Conservation (phyloP, 2,329 filamentous ascomycete species). For the Arthrocladium fulminans region DNA sequence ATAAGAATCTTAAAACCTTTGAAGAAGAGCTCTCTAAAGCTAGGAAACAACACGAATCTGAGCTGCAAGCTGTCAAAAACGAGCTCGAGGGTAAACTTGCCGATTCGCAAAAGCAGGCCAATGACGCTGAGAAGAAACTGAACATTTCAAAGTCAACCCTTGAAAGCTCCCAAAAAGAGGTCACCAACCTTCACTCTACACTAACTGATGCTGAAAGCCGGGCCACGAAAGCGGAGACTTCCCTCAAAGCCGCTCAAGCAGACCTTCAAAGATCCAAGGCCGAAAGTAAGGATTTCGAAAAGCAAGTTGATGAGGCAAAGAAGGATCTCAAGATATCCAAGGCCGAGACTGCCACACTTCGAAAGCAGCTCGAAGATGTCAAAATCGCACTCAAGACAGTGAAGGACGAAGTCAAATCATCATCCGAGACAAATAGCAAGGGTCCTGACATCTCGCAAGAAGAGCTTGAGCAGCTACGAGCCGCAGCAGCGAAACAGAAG, state of each 20-base stretch:
- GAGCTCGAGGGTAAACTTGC: slow-evolving; percentile 40
- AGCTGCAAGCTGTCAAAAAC: slow-evolving; percentile 1
- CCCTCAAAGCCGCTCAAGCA: neutral
- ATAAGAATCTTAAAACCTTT: slow-evolving; percentile 6
- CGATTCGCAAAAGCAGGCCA: slow-evolving; percentile 52
- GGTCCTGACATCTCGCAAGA: slow-evolving; percentile 1
- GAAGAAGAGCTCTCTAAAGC: slow-evolving; percentile 2
- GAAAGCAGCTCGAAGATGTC: slow-evolving; percentile 20
- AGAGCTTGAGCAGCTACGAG: slow-evolving; percentile 47
- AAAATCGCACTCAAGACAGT: slow-evolving; percentile 27
- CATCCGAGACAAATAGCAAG: neutral
- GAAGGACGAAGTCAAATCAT: slow-evolving; percentile 24
- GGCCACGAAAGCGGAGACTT: slow-evolving; percentile 28
- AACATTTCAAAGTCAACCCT: slow-evolving; percentile 34
- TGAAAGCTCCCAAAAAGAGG: neutral
- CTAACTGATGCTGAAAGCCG: slow-evolving; percentile 29
- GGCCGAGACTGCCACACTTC: slow-evolving; percentile 23
- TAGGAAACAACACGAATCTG: slow-evolving; percentile 1
- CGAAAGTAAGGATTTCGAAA: slow-evolving; percentile 13
- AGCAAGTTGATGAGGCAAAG: neutral
- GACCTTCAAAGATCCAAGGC: neutral
- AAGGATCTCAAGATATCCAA: slow-evolving; percentile 18
- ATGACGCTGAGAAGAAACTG: slow-evolving; percentile 46
- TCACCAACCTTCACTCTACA: slow-evolving; percentile 13
- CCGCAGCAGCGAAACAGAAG: slow-evolving; percentile 38